A percentile compares a stretch with the other conserved stretches of the same genome.
Conservation (phyloP, 2,329 filamentous ascomycete species). For the Aspergillus alliaceus region DNA sequence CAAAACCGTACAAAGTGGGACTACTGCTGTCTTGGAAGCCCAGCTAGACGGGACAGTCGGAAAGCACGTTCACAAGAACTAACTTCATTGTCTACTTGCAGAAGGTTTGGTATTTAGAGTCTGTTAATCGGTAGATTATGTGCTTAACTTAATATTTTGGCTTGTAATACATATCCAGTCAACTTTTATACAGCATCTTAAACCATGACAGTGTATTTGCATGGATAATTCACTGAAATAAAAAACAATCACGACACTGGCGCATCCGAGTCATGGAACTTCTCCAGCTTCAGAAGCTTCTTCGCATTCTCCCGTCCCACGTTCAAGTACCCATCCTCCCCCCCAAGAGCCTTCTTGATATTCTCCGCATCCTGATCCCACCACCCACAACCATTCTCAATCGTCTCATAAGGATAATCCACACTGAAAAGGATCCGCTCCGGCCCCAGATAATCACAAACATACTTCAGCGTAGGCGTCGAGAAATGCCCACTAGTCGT, state of each 20-base stretch:
- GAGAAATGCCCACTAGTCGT: conserved; percentile 36
- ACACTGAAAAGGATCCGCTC: conserved; percentile 34
- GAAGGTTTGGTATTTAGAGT: not conserved
- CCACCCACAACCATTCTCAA: conserved; percentile 38
- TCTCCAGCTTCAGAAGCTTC: conserved; percentile 31
- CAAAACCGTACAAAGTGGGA: conserved; percentile 56
- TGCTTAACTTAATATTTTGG: too few species aligned
- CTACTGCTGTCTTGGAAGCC: conserved; percentile 62
- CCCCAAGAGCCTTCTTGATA: conserved; percentile 9
- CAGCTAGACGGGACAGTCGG: conserved; percentile 58
- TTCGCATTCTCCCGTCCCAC: conserved; percentile 44
- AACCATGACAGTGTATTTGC: too few species aligned
- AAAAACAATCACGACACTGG: not conserved
- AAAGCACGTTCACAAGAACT: conserved; percentile 45
- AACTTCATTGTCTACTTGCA: not conserved
- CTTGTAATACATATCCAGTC: too few species aligned
- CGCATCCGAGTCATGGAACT: conserved; percentile 15
- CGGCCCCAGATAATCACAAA: conserved; percentile 25
- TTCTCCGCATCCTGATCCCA: conserved; percentile 27
- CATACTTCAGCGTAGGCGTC: conserved; percentile 29
- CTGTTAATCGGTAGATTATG: not conserved
- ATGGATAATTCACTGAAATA: not conserved
- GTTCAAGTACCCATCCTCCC: conserved; percentile 31
- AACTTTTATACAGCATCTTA: too few species aligned
- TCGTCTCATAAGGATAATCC: conserved; percentile 31